A percentile compares a stretch with the other conserved stretches of the same genome.
Conservation (phyloP, 768 basidiomycete genomes). For the Leccinum ochraceum region DNA sequence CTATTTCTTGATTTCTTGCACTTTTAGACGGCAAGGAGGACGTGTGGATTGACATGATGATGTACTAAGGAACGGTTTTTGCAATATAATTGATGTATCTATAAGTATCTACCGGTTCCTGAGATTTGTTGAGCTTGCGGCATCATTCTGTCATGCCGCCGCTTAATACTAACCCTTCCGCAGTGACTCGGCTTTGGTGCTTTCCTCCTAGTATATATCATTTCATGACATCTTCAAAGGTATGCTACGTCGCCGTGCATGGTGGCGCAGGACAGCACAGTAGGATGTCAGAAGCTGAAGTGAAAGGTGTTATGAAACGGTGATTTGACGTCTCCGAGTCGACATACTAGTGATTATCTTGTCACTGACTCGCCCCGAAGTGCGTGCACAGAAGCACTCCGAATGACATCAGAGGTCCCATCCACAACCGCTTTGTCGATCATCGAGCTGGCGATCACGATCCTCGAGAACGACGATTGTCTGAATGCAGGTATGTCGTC, state of each 20-base stretch:
- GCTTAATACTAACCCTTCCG: too few relatives aligned
- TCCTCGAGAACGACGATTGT: constrained; percentile 64
- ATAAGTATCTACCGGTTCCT: constrained; percentile 25
- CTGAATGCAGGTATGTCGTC: constrained; percentile 66
- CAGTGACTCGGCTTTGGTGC: background rate
- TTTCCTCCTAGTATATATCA: background rate
- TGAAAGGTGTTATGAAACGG: constrained; percentile 60
- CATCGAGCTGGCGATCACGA: constrained; percentile 53
- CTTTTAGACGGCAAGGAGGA: constrained; percentile 5
- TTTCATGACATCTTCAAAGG: constrained; percentile 19
- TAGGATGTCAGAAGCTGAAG: constrained; percentile 44
- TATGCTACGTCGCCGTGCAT: constrained; percentile 61
- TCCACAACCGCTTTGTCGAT: constrained; percentile 40
- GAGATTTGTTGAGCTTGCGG: background rate
- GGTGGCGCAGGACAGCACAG: constrained; percentile 77
- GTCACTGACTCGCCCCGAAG: constrained; percentile 32
- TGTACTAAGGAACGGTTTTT: constrained; percentile 4
- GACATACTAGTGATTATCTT: background rate
- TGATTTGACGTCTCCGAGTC: constrained; percentile 32
- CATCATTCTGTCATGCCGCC: too few relatives aligned
- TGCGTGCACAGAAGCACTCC: constrained; percentile 51
- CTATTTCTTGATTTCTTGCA: constrained; percentile 10
- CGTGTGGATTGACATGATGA: background rate
- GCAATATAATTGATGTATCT: constrained; percentile 25
- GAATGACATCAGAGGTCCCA: constrained; percentile 11